Evolutionary conservation across 2,329 filamentous ascomycete genomes (phyloP), one percentile per base, ranked within the genome.

Genomic region (Diaporthe sp.): DNA sequence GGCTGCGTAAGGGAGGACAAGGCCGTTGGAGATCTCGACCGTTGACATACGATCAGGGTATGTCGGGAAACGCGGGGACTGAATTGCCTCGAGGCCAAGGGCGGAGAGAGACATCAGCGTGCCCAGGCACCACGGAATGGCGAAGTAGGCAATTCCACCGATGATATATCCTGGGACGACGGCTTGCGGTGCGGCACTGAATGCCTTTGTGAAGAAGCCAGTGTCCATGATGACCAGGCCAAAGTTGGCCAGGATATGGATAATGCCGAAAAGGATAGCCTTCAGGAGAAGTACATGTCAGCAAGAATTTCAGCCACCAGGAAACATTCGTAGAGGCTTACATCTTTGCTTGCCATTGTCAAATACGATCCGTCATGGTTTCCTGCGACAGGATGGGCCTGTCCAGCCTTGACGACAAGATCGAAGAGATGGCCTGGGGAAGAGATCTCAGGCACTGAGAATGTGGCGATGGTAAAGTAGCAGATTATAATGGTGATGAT

Each of bases 1-100:
- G 0, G 93, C 92, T 2, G 92, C 92, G 75, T 93, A 92, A 0
- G 93, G 93, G 3, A 95, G 84, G 0, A 94, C 92, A 0, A 95
- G 85, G 0, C 93, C 93, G 19, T 92, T 91, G 2, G 88, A 90
- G 4, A 95, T 89, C 77, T 95, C 92, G 1, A 85, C 84, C 0
- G 87, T 80, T 19, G 87, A 85, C 73, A 75, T 72, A 64, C 80
- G 75, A 75, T 86, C 78, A 3, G 89, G 89, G 61, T 86, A 91
- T 0, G 88, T 91, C 0, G 89, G 89, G 71, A 90, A 91, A 0
- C 72, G 45, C 3, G 72, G 67, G 3, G 83, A 82, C 0, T 87
- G 83, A 0, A 82, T 84, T 10, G 84, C 83, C 67, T 90, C 88
- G 0, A 90, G 78, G 0, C 83, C 87, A 0, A 89, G 78, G 0